These are phyloP conservation scores for Nakazawaea pomicola DNA, from an alignment of 805 yeast genomes.

Conservation along the genomic window DNA sequence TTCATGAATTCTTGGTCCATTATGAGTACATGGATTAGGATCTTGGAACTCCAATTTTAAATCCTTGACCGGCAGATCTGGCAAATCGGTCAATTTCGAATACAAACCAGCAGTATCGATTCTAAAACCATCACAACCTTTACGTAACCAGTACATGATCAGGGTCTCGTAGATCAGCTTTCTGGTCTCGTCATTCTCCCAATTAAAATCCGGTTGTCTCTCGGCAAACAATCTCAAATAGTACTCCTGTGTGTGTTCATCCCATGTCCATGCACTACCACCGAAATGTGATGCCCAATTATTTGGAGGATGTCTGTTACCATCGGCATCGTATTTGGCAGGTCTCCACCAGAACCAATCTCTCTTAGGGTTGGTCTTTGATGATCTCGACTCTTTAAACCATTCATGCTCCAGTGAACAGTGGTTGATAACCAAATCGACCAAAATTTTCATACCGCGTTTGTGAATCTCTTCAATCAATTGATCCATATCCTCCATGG, in stretches of 20 bases:
- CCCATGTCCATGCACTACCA: constrained; percentile 55
- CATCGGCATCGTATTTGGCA: constrained; percentile 39
- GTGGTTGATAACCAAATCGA: constrained; percentile 57
- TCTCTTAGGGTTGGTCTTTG: constrained; percentile 48
- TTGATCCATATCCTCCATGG: constrained; percentile 45
- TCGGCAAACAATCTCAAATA: constrained; percentile 49
- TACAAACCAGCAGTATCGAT: constrained; percentile 52
- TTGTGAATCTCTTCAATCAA: constrained; percentile 42
- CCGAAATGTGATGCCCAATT: constrained; percentile 52
- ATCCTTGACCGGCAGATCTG: constrained; percentile 44
- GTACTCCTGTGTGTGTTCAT: constrained; percentile 49
- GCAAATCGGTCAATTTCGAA: constrained; percentile 40
- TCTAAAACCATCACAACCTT: constrained; percentile 57
- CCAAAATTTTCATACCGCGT: constrained; percentile 45
- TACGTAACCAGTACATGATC: constrained; percentile 47
- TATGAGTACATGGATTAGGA: constrained; percentile 25
- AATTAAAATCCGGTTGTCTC: constrained; percentile 56
- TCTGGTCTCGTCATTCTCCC: constrained; percentile 46
- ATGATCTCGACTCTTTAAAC: constrained; percentile 51
- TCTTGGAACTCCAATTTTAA: constrained; percentile 38
- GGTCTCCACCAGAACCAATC: constrained; percentile 61
- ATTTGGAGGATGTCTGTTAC: constrained; percentile 49
- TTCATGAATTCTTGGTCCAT: constrained; percentile 56
- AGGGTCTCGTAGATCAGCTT: constrained; percentile 39
- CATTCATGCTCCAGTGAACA: constrained; percentile 51